Conservation (phyloP, 2,329 filamentous ascomycete genomes). For the Chrysoporthe deuterocubensis region DNA sequence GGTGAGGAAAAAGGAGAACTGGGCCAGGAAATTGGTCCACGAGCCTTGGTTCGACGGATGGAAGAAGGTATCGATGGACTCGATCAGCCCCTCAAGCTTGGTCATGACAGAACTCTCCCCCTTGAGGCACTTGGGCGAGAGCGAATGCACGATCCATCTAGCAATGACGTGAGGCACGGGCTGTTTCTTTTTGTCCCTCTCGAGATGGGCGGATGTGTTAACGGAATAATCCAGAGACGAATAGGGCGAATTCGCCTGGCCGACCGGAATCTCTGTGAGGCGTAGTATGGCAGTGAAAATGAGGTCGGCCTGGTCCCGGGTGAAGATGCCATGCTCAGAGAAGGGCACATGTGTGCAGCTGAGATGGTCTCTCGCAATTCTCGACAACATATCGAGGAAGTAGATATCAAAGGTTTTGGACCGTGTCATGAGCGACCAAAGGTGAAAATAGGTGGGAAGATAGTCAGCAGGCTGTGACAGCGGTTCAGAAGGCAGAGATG, state of each 20-base stretch:
- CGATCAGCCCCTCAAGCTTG: slow-evolving; percentile 86
- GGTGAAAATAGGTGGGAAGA: slow-evolving; percentile 91
- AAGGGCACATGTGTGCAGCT: slow-evolving; percentile 77
- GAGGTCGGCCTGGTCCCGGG: slow-evolving; percentile 85
- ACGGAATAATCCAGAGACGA: slow-evolving; percentile 81
- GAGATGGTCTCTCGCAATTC: slow-evolving; percentile 83
- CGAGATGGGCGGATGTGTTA: slow-evolving; percentile 82
- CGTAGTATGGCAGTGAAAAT: slow-evolving; percentile 92
- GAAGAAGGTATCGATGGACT: slow-evolving; percentile 97
- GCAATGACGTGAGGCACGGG: slow-evolving; percentile 91
- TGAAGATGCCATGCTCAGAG: slow-evolving; percentile 87
- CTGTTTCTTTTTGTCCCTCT: slow-evolving; percentile 92
- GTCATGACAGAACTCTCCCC: slow-evolving; percentile 79
- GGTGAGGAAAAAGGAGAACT: slow-evolving; percentile 88
- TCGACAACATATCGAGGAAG: slow-evolving; percentile 87
- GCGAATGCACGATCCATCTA: slow-evolving; percentile 87
- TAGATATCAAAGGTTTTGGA: slow-evolving; percentile 86
- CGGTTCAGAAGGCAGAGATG: slow-evolving; percentile 70
- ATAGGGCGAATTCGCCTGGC: slow-evolving; percentile 93
- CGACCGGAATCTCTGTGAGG: slow-evolving; percentile 92
- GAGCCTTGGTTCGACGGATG: slow-evolving; percentile 93
- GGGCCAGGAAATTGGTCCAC: slow-evolving; percentile 89
- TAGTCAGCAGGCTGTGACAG: slow-evolving; percentile 88
- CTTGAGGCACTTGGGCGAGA: slow-evolving; percentile 82
- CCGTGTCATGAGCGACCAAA: slow-evolving; percentile 91